Percentiles rank a stretch among this genome's conserved stretches.
phyloP scores from a whole-genome alignment of 805 yeast genomes.

The Candida corydali region DNA sequence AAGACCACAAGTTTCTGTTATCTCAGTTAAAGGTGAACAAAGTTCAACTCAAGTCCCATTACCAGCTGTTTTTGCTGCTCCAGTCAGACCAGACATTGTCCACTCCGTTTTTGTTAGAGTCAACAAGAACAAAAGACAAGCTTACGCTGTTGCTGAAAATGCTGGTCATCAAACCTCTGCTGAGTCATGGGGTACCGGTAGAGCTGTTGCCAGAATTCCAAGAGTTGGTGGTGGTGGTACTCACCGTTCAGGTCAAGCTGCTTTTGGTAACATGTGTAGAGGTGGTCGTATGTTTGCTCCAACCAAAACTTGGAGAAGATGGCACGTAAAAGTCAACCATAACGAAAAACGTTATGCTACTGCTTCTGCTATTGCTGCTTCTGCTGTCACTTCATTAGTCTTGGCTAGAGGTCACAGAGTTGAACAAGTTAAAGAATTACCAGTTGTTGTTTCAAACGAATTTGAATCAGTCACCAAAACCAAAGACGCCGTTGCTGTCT shows the following conservation, averaged over 20 bases:
- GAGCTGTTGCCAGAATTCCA: conserved; percentile 99
- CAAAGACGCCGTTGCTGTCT: conserved; percentile 97
- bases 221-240: conserved; percentile 99
- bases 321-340: conserved; percentile 99
- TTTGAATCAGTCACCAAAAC: conserved; percentile 92
- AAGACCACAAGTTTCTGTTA: conserved; percentile 97
- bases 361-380: conserved; percentile 99
- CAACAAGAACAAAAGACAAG: conserved; percentile 99
- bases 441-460: conserved; percentile 92
- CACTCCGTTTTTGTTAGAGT: conserved; percentile 98
- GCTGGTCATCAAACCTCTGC: conserved; percentile 99
- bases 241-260: conserved; percentile 99
- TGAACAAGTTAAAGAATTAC: conserved; percentile 97
- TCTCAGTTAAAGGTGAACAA: conserved; percentile 83
- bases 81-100: conserved; percentile 99
- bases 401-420: conserved; percentile 99
- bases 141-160: conserved; percentile 98
- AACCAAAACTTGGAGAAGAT: conserved; percentile 99
- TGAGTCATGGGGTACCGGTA: conserved; percentile 99
- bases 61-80: conserved; percentile 99
- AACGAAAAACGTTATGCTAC: conserved; percentile 99
- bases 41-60: conserved; percentile 81
- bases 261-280: conserved; percentile 99
- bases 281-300: conserved; percentile 99
- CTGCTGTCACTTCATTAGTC: conserved; percentile 96